These are phyloP conservation scores for Metschnikowia vanudenii DNA, from an alignment of 805 yeast genomes.

Conservation along the genomic window DNA sequence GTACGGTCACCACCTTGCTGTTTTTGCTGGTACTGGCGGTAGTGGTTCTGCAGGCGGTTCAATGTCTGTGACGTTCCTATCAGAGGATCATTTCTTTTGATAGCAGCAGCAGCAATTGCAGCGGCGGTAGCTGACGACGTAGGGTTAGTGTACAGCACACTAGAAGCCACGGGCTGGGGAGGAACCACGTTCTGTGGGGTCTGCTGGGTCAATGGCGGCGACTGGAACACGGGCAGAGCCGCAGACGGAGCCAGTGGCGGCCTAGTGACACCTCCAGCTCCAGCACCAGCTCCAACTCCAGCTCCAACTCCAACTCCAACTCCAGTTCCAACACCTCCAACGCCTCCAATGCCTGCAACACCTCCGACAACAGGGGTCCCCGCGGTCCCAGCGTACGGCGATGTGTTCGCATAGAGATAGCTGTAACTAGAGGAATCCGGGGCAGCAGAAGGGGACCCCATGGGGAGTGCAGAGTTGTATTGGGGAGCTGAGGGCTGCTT, in stretches of 20 bases:
- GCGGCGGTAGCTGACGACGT: conserved; percentile 18
- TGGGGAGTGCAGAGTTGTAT: not conserved
- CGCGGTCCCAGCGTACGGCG: not conserved
- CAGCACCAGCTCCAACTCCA: not conserved
- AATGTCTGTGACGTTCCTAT: conserved; percentile 11
- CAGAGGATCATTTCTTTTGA: conserved; percentile 14
- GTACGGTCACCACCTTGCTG: conserved; percentile 19
- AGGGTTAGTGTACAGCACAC: not conserved
- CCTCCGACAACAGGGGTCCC: too few species aligned
- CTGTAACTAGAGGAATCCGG: conserved; percentile 8
- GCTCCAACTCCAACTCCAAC: too few species aligned
- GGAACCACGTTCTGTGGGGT: not conserved
- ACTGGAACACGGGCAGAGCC: conserved; percentile 13
- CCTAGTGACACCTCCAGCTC: not conserved
- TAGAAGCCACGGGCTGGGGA: too few species aligned
- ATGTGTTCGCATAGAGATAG: conserved; percentile 9
- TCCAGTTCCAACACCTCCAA: too few species aligned
- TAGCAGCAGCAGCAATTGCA: conserved; percentile 21
- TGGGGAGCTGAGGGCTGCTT: conserved; percentile 11
- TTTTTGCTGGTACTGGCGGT: conserved; percentile 19
- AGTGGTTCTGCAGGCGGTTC: conserved; percentile 16
- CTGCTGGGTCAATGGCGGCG: conserved; percentile 10
- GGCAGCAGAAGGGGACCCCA: not conserved
- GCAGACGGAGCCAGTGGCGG: conserved; percentile 9
- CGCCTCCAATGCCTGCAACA: not conserved